phyloP scores from a whole-genome alignment of 805 yeast species.

The Ogataea wickerhamii region DNA sequence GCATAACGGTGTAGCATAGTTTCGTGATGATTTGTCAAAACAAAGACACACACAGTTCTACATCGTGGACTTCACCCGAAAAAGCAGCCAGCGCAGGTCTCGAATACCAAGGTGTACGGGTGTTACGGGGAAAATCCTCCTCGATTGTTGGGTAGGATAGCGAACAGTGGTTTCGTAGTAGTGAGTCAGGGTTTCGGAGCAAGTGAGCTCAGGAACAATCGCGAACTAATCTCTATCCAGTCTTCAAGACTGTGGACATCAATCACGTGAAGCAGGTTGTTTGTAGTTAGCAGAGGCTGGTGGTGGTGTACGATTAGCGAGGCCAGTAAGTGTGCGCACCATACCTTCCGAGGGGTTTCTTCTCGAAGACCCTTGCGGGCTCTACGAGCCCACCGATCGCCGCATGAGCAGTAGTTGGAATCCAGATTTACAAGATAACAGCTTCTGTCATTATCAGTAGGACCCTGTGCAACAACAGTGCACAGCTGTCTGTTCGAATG shows the following conservation, averaged over 20 bases:
- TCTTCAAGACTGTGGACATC: not conserved
- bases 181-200: too few relatives aligned
- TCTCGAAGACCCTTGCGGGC: not conserved
- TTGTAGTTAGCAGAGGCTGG: not conserved
- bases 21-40: too few relatives aligned
- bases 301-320: not conserved
- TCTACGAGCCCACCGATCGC: not conserved
- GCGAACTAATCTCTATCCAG: slow-evolving; percentile 2
- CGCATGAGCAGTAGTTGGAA: slow-evolving; percentile 1
- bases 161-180: too few relatives aligned
- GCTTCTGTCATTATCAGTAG: not conserved
- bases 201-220: not conserved
- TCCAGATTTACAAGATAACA: not conserved
- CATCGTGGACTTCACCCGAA: too few relatives aligned
- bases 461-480: not conserved
- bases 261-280: not conserved
- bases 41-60: too few relatives aligned
- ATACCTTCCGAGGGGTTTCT: not conserved
- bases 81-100: too few relatives aligned
- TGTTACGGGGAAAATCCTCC: too few relatives aligned
- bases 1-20: too few relatives aligned
- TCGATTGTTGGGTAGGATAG: too few relatives aligned
- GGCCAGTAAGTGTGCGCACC: slow-evolving; percentile 8
- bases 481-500: not conserved
- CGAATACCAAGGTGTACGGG: too few relatives aligned